Percentiles rank a stretch among this genome's conserved stretches.
phyloP scores from a whole-genome alignment of 2,329 filamentous ascomycete species.

The Dothiorella sarmentorum region DNA sequence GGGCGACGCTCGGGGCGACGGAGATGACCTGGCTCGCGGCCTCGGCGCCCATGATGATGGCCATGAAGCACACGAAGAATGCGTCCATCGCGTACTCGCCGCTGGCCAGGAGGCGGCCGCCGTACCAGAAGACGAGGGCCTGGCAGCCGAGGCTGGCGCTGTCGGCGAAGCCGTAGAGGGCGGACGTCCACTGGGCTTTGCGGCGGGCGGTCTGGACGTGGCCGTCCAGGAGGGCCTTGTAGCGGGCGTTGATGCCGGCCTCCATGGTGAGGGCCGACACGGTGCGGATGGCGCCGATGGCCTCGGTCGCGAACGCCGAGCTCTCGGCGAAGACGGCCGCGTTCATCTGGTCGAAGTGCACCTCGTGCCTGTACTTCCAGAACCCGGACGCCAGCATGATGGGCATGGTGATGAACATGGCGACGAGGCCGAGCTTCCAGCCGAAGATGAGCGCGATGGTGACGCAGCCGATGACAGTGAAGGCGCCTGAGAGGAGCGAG shows the following conservation, averaged over 20 bases:
- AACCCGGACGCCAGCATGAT: slow-evolving; percentile 54
- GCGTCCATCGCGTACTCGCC: slow-evolving; percentile 73
- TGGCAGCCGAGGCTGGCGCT: slow-evolving; percentile 71
- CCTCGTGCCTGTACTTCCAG: not conserved
- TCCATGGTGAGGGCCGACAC: slow-evolving; percentile 86
- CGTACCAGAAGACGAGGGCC: slow-evolving; percentile 90
- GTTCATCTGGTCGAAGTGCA: not conserved
- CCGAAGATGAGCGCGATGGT: slow-evolving; percentile 65
- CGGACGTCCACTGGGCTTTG: slow-evolving; percentile 5
- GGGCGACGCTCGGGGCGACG: slow-evolving; percentile 90
- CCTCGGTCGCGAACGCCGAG: slow-evolving; percentile 82
- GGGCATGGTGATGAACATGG: slow-evolving; percentile 67
- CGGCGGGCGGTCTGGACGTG: slow-evolving; percentile 62
- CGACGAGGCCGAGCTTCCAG: slow-evolving; percentile 82
- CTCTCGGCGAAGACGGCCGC: slow-evolving; percentile 70
- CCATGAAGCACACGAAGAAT: slow-evolving; percentile 83
- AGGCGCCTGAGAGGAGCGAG: slow-evolving; percentile 72
- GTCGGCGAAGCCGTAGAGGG: slow-evolving; percentile 77
- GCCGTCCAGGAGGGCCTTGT: slow-evolving; percentile 22
- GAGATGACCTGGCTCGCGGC: slow-evolving; percentile 84
- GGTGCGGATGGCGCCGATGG: slow-evolving; percentile 83
- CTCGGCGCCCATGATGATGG: slow-evolving; percentile 81
- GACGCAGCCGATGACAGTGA: slow-evolving; percentile 70
- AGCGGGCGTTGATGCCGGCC: slow-evolving; percentile 51
- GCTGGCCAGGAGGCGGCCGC: slow-evolving; percentile 69